These are phyloP conservation scores for Pulveroboletus sp. DNA, from an alignment of 768 basidiomycete genomes.

Conservation along the genomic window DNA sequence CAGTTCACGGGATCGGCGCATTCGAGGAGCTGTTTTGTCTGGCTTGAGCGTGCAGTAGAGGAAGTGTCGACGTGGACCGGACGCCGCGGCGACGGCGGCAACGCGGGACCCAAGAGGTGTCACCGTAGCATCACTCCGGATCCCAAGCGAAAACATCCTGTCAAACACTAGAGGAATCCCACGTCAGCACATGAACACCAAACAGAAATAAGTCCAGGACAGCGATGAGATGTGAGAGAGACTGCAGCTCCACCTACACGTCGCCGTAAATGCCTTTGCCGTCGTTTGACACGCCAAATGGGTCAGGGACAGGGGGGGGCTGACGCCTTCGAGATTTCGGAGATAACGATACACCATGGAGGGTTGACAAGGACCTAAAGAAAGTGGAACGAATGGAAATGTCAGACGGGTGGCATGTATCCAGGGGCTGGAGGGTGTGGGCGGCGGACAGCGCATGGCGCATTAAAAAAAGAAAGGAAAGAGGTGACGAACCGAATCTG, in stretches of 20 bases:
- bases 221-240: no score
- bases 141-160: constrained; percentile 81
- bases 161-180: constrained; percentile 60
- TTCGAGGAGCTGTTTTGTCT: constrained; percentile 44
- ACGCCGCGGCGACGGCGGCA: constrained; percentile 52
- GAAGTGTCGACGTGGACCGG: constrained; percentile 79
- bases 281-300: constrained; percentile 86
- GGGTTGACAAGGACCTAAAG: constrained; percentile 73
- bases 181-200: background rate
- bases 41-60: constrained; percentile 73
- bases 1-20: constrained; percentile 41
- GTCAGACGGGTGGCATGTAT: background rate
- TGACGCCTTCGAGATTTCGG: constrained; percentile 84
- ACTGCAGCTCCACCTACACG: constrained; percentile 43
- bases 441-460: no score
- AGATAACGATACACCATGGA: constrained; percentile 93
- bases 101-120: constrained; percentile 56
- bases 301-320: constrained; percentile 79
- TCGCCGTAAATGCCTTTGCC: constrained; percentile 85
- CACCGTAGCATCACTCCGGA: constrained; percentile 66
- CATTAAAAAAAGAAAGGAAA: background rate
- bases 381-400: background rate
- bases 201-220: background rate
- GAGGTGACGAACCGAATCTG: constrained; percentile 57
- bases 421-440: background rate